These are phyloP conservation scores for Hansenula lynferdii DNA, from an alignment of 1,139 yeast species.

Conservation along the genomic window DNA sequence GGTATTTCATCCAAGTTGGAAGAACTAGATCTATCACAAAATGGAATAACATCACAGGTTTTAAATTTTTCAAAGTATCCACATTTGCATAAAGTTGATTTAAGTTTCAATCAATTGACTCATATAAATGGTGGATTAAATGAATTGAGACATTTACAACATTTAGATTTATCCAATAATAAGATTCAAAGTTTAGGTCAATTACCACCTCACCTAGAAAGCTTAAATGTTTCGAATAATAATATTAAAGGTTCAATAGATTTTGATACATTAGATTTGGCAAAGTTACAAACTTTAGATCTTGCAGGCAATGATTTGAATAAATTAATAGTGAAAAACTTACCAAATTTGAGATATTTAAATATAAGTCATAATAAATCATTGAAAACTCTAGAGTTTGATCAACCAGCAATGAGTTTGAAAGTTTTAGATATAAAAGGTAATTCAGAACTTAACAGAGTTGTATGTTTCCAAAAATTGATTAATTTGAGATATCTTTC, in stretches of 20 bases:
- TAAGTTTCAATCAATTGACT: slow-evolving; percentile 16
- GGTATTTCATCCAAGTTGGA: slow-evolving; percentile 29
- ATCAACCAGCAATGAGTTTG: slow-evolving; percentile 3
- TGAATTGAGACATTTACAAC: slow-evolving; percentile 13
- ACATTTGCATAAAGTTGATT: slow-evolving; percentile 12
- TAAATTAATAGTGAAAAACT: slow-evolving; percentile 2
- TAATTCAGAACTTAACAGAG: slow-evolving; percentile 1
- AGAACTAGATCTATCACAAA: slow-evolving; percentile 24
- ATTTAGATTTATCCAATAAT: slow-evolving; percentile 16
- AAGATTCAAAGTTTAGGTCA: slow-evolving; percentile 8
- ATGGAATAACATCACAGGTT: slow-evolving; percentile 25
- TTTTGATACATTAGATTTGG: slow-evolving; percentile 7
- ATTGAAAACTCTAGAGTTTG: slow-evolving; percentile 3
- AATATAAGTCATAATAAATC: slow-evolving; percentile 6
- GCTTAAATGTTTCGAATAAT: slow-evolving; percentile 15
- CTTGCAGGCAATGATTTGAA: slow-evolving; percentile 12
- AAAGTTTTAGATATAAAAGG: slow-evolving; percentile 7
- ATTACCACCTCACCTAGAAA: slow-evolving; percentile 12
- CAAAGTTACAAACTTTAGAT: slow-evolving; percentile 8
- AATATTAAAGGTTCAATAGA: slow-evolving; percentile 10
- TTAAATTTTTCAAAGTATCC: slow-evolving; percentile 11
- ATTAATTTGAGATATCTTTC: slow-evolving; percentile 4
- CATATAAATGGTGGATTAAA: slow-evolving; percentile 12
- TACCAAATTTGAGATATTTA: slow-evolving; percentile 6
- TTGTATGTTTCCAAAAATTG: slow-evolving; percentile 2